phyloP scores from a whole-genome alignment of 2,329 filamentous ascomycete species.

The Claviceps sp. region DNA sequence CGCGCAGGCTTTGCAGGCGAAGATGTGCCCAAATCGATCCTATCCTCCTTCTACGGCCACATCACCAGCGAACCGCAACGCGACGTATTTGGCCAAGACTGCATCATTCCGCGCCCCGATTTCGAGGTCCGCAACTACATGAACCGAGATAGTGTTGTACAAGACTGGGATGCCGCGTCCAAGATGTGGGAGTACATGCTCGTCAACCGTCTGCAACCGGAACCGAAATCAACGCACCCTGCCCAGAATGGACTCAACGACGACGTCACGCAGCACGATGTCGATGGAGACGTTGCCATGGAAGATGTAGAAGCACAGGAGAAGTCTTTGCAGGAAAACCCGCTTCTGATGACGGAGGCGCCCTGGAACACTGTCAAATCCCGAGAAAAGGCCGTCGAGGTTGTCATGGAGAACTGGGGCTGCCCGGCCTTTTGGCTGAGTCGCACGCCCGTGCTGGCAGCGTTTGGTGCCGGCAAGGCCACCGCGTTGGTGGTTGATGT shows the following conservation, averaged over 20 bases:
- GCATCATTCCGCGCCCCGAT: slow-evolving; percentile 60
- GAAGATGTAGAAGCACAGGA: slow-evolving; percentile 43
- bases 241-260: slow-evolving; percentile 71
- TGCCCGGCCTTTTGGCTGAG: slow-evolving; percentile 90
- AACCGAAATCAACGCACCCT: slow-evolving; percentile 49
- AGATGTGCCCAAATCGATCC: slow-evolving; percentile 87
- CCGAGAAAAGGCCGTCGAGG: slow-evolving; percentile 86
- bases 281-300: slow-evolving; percentile 47
- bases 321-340: slow-evolving; percentile 77
- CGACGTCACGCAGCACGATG: slow-evolving; percentile 44
- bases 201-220: slow-evolving; percentile 72
- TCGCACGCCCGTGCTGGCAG: slow-evolving; percentile 75
- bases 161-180: slow-evolving; percentile 89
- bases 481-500: slow-evolving; percentile 88
- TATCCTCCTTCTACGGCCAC: slow-evolving; percentile 79
- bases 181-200: slow-evolving; percentile 90
- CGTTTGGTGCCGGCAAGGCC: slow-evolving; percentile 86
- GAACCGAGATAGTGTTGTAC: slow-evolving; percentile 74
- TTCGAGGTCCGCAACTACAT: slow-evolving; percentile 89
- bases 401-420: slow-evolving; percentile 95
- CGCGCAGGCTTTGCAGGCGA: slow-evolving; percentile 96
- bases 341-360: slow-evolving; percentile 84
- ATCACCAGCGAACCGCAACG: slow-evolving; percentile 31
- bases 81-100: slow-evolving; percentile 79
- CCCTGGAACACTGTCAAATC: slow-evolving; percentile 83